Conservation (phyloP, 768 basidiomycete genomes). For the Agaricus blazei region DNA sequence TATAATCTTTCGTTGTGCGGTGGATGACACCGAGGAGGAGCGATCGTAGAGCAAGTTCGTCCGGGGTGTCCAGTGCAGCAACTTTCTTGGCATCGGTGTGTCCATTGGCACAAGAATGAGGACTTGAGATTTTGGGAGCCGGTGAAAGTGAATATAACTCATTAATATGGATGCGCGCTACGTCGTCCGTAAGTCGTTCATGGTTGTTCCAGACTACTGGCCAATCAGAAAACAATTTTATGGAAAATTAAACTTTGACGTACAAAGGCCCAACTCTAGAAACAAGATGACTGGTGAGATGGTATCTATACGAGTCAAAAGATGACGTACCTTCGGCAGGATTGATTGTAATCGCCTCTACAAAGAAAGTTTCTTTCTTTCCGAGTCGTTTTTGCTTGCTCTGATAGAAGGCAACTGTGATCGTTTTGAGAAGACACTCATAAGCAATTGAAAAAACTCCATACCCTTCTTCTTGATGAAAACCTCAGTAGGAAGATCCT, state of each 20-base stretch:
- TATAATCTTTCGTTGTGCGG: slow-evolving; percentile 47
- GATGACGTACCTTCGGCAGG: slow-evolving; percentile 52
- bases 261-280: slow-evolving; percentile 68
- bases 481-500: slow-evolving; percentile 69
- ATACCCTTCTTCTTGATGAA: slow-evolving; percentile 73
- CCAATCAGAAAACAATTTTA: neutral
- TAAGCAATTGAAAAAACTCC: slow-evolving; percentile 15
- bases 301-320: neutral
- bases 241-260: slow-evolving; percentile 18
- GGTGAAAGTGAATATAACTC: slow-evolving; percentile 41
- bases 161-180: slow-evolving; percentile 57
- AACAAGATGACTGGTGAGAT: neutral
- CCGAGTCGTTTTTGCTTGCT: slow-evolving; percentile 56
- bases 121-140: slow-evolving; percentile 25
- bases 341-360: slow-evolving; percentile 34
- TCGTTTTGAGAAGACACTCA: neutral
- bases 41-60: slow-evolving; percentile 65
- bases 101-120: neutral
- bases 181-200: slow-evolving; percentile 45
- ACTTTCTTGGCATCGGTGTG: neutral
- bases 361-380: slow-evolving; percentile 46
- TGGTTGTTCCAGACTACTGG: slow-evolving; percentile 74
- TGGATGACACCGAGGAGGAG: slow-evolving; percentile 66
- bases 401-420: slow-evolving; percentile 70
- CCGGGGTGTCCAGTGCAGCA: slow-evolving; percentile 48